Evolutionary conservation across 2,329 filamentous ascomycete species (phyloP).

Genomic region (Alternaria metachromatica): DNA sequence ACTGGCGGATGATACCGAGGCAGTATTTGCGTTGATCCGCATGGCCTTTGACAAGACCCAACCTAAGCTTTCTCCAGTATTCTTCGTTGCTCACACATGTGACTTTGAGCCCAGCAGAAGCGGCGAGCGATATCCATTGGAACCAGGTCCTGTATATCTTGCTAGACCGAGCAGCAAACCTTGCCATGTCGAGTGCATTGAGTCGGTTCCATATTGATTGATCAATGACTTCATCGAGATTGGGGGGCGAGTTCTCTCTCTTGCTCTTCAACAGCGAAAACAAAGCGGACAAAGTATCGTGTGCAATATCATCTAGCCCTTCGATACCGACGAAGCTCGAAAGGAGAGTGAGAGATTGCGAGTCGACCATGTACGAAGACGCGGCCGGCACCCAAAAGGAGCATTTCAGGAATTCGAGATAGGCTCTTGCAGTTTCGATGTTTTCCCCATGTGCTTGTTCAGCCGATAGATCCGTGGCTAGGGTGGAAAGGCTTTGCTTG

Average conservation of each 20-base stretch:
- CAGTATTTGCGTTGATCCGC: constrained; percentile 56
- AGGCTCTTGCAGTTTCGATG: constrained; percentile 12
- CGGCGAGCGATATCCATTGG: constrained; percentile 41
- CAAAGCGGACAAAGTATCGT: constrained; percentile 39
- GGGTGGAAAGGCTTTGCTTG: constrained; percentile 1
- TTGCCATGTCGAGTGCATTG: constrained; percentile 20
- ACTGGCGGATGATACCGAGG: constrained; percentile 53
- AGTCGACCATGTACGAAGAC: constrained; percentile 27
- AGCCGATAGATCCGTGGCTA: constrained; percentile 1
- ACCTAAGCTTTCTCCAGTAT: constrained; percentile 52
- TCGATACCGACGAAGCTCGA: constrained; percentile 28
- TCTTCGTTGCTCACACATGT: constrained; percentile 34
- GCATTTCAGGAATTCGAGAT: constrained; percentile 38
- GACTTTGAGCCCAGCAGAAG: constrained; percentile 18
- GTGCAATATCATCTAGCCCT: constrained; percentile 27
- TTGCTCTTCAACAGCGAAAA: constrained; percentile 20
- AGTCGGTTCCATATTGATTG: constrained; percentile 34
- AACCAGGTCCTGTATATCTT: constrained; percentile 46
- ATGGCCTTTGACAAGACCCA: constrained; percentile 51
- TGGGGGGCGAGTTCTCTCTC: not conserved
- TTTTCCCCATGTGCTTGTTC: not conserved
- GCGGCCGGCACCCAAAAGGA: constrained; percentile 39
- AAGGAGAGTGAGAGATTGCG: constrained; percentile 21
- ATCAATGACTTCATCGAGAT: constrained; percentile 15
- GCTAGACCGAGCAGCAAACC: constrained; percentile 27